Evolutionary conservation across 2,329 filamentous ascomycete species (phyloP).

Genomic region (Anisogramma anomala): DNA sequence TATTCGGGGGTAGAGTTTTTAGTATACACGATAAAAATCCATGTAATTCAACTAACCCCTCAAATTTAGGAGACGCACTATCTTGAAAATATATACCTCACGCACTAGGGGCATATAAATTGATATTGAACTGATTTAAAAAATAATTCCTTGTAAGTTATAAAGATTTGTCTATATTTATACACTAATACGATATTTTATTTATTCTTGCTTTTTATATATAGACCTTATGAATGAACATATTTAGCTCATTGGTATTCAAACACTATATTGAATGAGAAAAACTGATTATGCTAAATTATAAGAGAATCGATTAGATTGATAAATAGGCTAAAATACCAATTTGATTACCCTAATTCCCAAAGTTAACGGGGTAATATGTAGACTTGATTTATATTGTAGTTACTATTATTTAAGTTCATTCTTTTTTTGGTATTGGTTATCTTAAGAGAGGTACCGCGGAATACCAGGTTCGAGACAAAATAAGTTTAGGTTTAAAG

Average conservation of each 20-base stretch:
- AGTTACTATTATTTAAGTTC: too few relatives aligned
- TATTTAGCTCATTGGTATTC: not conserved
- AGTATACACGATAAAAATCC: not conserved
- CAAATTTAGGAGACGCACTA: not conserved
- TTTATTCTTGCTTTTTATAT: slow-evolving; percentile 1
- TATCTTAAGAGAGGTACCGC: too few relatives aligned
- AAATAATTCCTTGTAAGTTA: slow-evolving; percentile 4
- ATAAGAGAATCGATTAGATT: not conserved
- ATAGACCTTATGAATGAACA: not conserved
- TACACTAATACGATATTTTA: not conserved
- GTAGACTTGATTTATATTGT: too few relatives aligned
- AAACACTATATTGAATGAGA: not conserved
- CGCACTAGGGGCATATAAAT: not conserved
- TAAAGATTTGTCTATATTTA: slow-evolving; percentile 3
- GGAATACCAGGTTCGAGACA: too few relatives aligned
- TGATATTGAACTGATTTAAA: slow-evolving; percentile 1
- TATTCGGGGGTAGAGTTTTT: too few relatives aligned
- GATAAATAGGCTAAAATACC: too few relatives aligned
- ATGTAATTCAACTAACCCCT: not conserved
- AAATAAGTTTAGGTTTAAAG: too few relatives aligned
- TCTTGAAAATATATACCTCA: not conserved
- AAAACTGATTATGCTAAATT: not conserved
- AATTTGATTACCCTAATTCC: too few relatives aligned
- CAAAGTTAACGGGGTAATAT: too few relatives aligned
- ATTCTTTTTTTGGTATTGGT: too few relatives aligned